phyloP scores from a whole-genome alignment of 73 alveolate genomes.

The Paramecium octaurelia region DNA sequence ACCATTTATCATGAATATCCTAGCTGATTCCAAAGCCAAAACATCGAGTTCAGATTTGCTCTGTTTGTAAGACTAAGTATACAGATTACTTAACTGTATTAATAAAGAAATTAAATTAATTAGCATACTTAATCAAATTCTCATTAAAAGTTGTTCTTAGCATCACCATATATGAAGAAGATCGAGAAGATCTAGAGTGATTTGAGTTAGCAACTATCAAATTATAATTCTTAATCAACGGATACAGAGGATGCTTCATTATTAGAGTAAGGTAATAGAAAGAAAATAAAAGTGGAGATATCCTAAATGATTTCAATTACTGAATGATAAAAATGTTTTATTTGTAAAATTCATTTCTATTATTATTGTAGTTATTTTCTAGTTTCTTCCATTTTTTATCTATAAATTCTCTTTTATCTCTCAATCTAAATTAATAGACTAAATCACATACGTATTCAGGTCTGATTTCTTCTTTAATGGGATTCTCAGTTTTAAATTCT shows the following conservation, averaged over 20 bases:
- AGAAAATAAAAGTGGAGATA: not conserved
- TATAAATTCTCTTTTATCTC: no score
- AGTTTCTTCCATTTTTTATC: constrained; percentile 39
- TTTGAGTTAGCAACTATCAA: not conserved
- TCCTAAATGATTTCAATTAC: constrained; percentile 12
- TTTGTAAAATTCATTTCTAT: not conserved
- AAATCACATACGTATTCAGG: not conserved
- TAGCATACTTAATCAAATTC: not conserved
- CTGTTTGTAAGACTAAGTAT: not conserved
- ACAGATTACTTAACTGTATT: constrained; percentile 6
- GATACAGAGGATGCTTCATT: not conserved
- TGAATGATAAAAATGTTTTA: not conserved
- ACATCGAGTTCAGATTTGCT: not conserved
- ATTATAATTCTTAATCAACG: not conserved
- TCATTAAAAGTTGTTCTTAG: not conserved
- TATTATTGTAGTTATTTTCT: not conserved
- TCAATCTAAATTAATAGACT: not conserved
- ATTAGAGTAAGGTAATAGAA: not conserved
- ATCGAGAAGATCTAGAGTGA: not conserved
- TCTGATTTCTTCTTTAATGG: not conserved
- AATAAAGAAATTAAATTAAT: not conserved
- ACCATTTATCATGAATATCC: not conserved
- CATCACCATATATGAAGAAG: not conserved
- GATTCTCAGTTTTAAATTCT: no score
- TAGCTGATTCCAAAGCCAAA: not conserved